Percentiles rank a stretch among this genome's conserved stretches.
Conservation (phyloP, 106 monocot genomes). For the Dioscorea dumetorum region DNA sequence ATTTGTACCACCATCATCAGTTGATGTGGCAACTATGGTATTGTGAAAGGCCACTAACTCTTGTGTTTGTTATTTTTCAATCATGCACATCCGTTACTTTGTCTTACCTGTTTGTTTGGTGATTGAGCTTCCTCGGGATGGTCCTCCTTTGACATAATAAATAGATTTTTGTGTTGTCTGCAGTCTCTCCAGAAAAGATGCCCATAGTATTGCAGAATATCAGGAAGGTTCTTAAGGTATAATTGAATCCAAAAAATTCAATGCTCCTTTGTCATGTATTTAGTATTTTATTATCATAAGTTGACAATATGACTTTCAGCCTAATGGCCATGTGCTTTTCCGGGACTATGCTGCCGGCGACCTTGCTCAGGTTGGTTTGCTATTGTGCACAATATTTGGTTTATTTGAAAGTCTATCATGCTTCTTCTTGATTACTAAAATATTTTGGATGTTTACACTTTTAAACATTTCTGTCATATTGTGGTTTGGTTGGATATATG, state of each 20-base stretch:
- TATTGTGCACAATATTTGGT: not conserved
- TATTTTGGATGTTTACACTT: too few species aligned
- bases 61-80: too few species aligned
- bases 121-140: not conserved
- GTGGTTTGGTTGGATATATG: too few species aligned
- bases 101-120: not conserved
- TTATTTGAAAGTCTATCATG: too few species aligned
- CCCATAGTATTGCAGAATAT: conserved; percentile 73
- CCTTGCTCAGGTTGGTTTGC: conserved; percentile 82
- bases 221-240: conserved; percentile 75
- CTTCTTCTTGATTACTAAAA: too few species aligned
- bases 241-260: too few species aligned
- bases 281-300: too few species aligned
- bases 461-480: too few species aligned
- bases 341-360: conserved; percentile 95
- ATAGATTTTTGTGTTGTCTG: conserved; percentile 95
- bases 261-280: too few species aligned
- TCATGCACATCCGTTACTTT: not conserved
- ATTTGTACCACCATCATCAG: conserved; percentile 58
- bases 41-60: not conserved
- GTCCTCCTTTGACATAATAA: conserved; percentile 64
- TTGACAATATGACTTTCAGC: conserved; percentile 32
- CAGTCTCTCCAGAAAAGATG: conserved; percentile 98
- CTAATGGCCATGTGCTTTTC: conserved; percentile 74
- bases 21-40: conserved; percentile 95